Percentiles rank a stretch among this genome's conserved stretches.
phyloP scores from a whole-genome alignment of 192 early-diverging fungal species.

The Gigaspora rosea region DNA sequence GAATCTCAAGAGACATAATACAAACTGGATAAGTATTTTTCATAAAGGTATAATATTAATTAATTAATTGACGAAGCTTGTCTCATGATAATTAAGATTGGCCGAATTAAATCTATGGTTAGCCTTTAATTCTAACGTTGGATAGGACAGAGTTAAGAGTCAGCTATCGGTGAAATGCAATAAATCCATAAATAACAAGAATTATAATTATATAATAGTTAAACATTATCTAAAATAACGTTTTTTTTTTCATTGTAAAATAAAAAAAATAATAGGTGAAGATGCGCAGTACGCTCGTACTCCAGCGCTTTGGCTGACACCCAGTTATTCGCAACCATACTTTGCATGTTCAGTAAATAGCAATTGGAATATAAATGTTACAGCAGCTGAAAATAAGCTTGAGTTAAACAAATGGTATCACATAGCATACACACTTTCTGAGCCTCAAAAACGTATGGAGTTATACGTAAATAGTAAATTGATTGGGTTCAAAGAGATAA shows the following conservation, averaged over 20 bases:
- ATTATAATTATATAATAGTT: no score
- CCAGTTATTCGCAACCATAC: neutral
- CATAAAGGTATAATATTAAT: neutral
- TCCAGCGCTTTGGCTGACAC: neutral
- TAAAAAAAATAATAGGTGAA: neutral
- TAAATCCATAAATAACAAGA: no score
- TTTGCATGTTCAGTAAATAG: neutral
- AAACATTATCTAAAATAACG: neutral
- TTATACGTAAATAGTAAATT: no score
- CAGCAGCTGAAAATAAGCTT: neutral
- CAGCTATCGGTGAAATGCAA: no score
- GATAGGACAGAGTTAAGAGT: no score
- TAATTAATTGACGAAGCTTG: neutral
- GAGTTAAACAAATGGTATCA: conserved; percentile 9
- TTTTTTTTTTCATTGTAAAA: neutral
- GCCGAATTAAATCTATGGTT: no score
- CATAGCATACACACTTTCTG: conserved; percentile 3
- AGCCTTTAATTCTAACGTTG: no score
- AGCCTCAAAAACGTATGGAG: no score
- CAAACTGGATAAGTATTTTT: neutral
- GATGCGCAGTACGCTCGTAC: neutral
- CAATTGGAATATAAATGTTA: neutral
- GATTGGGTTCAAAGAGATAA: no score
- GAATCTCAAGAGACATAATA: neutral
- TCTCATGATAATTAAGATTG: no score